Base-by-base conservation (phyloP, 768 basidiomycete genomes). In the Strobilomyces dryophilus region DNA sequence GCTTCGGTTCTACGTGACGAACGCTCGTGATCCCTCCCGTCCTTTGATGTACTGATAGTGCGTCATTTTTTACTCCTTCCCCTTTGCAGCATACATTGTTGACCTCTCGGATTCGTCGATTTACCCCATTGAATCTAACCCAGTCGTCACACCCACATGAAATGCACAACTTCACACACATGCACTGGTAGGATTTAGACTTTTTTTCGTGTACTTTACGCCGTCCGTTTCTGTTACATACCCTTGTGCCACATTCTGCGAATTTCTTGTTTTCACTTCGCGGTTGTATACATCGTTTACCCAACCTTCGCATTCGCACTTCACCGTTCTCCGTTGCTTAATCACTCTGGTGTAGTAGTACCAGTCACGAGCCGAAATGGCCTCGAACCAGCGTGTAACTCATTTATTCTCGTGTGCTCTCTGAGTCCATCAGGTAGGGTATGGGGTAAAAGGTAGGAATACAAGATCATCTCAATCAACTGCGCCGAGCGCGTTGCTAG, bases 1-100 rank as follows among this genome's bases (percentile, higher is more conserved):
- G 74, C 65, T 78, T 78, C 46, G 66, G 66, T 32, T 35, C 58
- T 55, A 51, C 45, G 3, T 63, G 49, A 63, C 20, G 21, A 21
- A 20, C 15, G n/a, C 5, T 44, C 12, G 37, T 49, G 46, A 41
- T 55, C 35, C 48, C 37, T 21, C 14, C 45, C 29, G 31, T 37
- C 14, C 8, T 12, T 55, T 48, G 35, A 15, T 60, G 54, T 63
- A 49, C 41, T 24, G 57, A 61, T 63, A 50, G 35, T 53, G 39
- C 21, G 44, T 56, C 45, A 24, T 45, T 50, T 49, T 26, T 50
- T 47, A 21, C 35, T n/a, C 47, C 47, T 32, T 10, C 35, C 31
- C 36, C 29, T 49, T 49, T 56, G 21, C 37, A 27, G 42, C 40
- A 47, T 45, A 43, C 24, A 39, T 26, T 26, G 36, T 51, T 24